A percentile compares a stretch with the other conserved stretches of the same genome.
Conservation (phyloP, 2,329 filamentous ascomycete species). For the Canariomyces notabilis region DNA sequence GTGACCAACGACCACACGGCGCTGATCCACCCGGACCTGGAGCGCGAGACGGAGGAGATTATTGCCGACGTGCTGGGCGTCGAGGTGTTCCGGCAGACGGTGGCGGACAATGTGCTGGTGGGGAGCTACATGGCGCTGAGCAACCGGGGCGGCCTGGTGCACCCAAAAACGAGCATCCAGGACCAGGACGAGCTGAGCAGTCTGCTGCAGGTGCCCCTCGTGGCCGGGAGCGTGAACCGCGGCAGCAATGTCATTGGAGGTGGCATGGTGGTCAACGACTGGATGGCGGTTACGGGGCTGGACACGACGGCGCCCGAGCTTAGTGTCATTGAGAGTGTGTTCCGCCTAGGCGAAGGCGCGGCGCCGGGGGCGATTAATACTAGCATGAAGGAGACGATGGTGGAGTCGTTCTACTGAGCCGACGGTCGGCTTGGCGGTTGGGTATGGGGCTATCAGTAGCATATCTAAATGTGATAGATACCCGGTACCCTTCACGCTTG, state of each 20-base stretch:
- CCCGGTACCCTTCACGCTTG: not conserved
- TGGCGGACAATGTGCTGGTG: conserved; percentile 94
- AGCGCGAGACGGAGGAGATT: conserved; percentile 97
- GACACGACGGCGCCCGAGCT: conserved; percentile 97
- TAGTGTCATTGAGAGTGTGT: conserved; percentile 93
- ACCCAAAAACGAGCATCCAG: conserved; percentile 94
- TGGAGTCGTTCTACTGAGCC: conserved; percentile 92
- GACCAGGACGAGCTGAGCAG: conserved; percentile 96
- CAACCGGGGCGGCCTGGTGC: conserved; percentile 94
- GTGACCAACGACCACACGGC: conserved; percentile 96
- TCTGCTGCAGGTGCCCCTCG: conserved; percentile 89
- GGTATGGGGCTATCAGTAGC: not conserved
- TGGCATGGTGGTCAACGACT: conserved; percentile 96
- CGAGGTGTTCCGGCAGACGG: conserved; percentile 88
- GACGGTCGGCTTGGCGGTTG: not conserved
- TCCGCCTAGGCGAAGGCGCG: conserved; percentile 83
- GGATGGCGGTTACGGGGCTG: conserved; percentile 88
- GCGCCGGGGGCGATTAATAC: conserved; percentile 75
- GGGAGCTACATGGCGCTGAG: conserved; percentile 94
- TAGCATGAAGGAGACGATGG: conserved; percentile 93
- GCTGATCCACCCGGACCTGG: conserved; percentile 90
- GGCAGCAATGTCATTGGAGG: conserved; percentile 93
- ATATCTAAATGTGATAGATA: not conserved
- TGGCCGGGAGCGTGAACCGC: conserved; percentile 89
- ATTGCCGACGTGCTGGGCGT: conserved; percentile 90